Conservation (phyloP, 805 yeast species). For the Candida broadrunensis region DNA sequence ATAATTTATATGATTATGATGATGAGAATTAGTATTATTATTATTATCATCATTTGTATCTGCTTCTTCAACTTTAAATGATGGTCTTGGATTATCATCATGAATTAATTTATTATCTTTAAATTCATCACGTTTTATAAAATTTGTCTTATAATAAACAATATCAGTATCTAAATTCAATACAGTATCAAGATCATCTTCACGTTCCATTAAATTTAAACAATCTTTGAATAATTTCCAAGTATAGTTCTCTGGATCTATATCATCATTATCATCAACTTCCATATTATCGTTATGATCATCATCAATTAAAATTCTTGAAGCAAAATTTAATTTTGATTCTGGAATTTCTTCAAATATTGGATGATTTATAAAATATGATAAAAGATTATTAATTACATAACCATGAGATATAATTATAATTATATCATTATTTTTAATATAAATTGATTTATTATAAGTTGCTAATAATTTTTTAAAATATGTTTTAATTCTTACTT, state of each 20-base stretch:
- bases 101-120: conserved; percentile 9
- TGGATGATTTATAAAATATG: conserved; percentile 41
- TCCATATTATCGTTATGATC: conserved; percentile 6
- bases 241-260: conserved; percentile 14
- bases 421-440: conserved; percentile 30
- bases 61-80: conserved; percentile 27
- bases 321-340: conserved; percentile 33
- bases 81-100: conserved; percentile 28
- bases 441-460: conserved; percentile 33
- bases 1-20: conserved; percentile 10
- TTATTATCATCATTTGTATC: conserved; percentile 3
- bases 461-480: conserved; percentile 41
- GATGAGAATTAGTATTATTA: not conserved
- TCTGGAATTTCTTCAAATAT: conserved; percentile 45
- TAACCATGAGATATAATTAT: conserved; percentile 42
- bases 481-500: conserved; percentile 34
- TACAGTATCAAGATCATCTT: conserved; percentile 24
- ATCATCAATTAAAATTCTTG: conserved; percentile 9
- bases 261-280: conserved; percentile 5
- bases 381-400: conserved; percentile 34
- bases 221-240: conserved; percentile 37
- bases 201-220: conserved; percentile 22
- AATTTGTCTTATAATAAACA: conserved; percentile 43
- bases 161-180: conserved; percentile 40
- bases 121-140: conserved; percentile 34